phyloP scores from a whole-genome alignment of 768 basidiomycete species.

The Jaapia argillacea region DNA sequence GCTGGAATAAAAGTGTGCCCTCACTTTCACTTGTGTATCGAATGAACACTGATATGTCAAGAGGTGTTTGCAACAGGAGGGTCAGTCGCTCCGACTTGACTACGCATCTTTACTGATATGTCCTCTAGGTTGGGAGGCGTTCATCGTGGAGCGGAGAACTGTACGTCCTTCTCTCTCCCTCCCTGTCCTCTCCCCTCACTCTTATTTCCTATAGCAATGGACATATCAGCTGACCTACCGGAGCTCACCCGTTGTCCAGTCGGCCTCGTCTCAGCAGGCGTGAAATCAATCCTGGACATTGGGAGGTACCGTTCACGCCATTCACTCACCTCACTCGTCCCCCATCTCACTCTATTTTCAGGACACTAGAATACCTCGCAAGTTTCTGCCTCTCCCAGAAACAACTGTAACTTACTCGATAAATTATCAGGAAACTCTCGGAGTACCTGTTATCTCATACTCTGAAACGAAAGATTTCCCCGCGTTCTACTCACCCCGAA shows the following conservation, averaged over 20 bases:
- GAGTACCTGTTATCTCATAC: slow-evolving; percentile 84
- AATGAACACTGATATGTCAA: slow-evolving; percentile 19
- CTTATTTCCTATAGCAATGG: slow-evolving; percentile 55
- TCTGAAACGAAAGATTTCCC: slow-evolving; percentile 76
- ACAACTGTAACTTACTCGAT: background rate
- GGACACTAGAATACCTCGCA: slow-evolving; percentile 76
- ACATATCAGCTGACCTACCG: slow-evolving; percentile 88
- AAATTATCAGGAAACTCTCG: slow-evolving; percentile 73
- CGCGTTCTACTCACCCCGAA: slow-evolving; percentile 82
- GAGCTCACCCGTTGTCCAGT: slow-evolving; percentile 87
- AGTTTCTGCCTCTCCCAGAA: slow-evolving; percentile 8
- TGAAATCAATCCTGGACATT: slow-evolving; percentile 93
- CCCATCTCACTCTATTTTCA: slow-evolving; percentile 18
- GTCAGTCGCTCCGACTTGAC: slow-evolving; percentile 27
- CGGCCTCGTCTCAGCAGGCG: slow-evolving; percentile 86
- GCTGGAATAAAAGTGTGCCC: slow-evolving; percentile 72
- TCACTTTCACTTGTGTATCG: slow-evolving; percentile 1
- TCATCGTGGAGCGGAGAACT: slow-evolving; percentile 62
- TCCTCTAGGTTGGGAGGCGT: slow-evolving; percentile 66
- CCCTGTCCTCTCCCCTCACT: background rate
- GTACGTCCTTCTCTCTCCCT: slow-evolving; percentile 24
- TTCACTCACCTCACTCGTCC: background rate
- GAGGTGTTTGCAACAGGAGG: slow-evolving; percentile 93
- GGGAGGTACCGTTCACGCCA: slow-evolving; percentile 39
- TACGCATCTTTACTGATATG: slow-evolving; percentile 1